Evolutionary conservation across 139 green algal species (phyloP).

Genomic region (Coelastrella sp.): DNA sequence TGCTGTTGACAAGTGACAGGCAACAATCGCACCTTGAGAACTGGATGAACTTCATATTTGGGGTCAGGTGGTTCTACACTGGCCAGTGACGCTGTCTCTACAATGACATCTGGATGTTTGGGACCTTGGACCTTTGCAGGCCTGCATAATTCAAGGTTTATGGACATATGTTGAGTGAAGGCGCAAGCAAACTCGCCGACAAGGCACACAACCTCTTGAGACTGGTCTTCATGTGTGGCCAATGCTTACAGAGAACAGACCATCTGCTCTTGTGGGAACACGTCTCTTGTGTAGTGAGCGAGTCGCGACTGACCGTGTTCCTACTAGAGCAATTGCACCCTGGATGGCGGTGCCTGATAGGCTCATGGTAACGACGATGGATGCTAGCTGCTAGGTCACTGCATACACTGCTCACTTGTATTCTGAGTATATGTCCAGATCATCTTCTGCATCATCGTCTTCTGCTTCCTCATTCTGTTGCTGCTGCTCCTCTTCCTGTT

Average conservation of each 20-base stretch:
- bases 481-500: neutral
- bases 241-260: too few species aligned
- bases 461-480: neutral
- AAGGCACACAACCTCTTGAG: too few species aligned
- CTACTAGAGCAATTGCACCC: too few species aligned
- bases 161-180: neutral
- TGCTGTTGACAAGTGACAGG: too few species aligned
- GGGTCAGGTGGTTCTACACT: constrained; percentile 65
- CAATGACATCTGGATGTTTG: constrained; percentile 76
- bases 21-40: constrained; percentile 32
- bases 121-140: constrained; percentile 62
- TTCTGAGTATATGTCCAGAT: neutral
- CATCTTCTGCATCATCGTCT: neutral
- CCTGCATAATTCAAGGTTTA: constrained; percentile 42
- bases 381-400: too few species aligned
- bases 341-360: too few species aligned
- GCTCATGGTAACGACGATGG: too few species aligned
- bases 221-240: too few species aligned
- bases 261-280: too few species aligned
- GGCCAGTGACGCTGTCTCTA: constrained; percentile 79
- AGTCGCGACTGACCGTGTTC: too few species aligned
- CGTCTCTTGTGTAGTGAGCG: too few species aligned
- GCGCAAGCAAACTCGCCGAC: too few species aligned
- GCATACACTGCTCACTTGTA: neutral
- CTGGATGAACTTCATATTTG: constrained; percentile 66